Evolutionary conservation across 2,329 filamentous ascomycete species (phyloP), one percentile per base, ranked within the genome.

Genomic region (Metarhizium guizhouense): DNA sequence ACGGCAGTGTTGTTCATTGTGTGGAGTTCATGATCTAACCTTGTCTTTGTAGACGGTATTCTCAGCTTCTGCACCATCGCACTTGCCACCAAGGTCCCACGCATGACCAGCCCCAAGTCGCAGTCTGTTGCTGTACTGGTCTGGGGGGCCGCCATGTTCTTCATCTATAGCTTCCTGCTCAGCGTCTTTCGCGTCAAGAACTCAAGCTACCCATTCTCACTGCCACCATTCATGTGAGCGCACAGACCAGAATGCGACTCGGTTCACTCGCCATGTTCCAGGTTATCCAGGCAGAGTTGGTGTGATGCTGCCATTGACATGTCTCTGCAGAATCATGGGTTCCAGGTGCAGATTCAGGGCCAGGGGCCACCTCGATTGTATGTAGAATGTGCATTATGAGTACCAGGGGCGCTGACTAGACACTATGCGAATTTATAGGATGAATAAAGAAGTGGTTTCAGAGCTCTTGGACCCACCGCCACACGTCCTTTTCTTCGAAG

Each of bases 151-250:
- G 76, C 94, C 34, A 74, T 96, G 56, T 85, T 96, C 63, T 74
- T 88, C 60, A 84, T 91, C 74, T 97, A 97, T 78, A 95, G 92
- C 76, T 94, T 96, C 74, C 78, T 99, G 60, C 81, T 99, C 62
- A 96, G 89, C 72, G 79, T 96, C 60, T 99, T 99, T 81, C 85
- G 92, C 65, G 78, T 88, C 65, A 99, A 99, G 85, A 99, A 97
- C 68, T 85, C 85, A 38, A 90, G 90, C 29, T 99, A 99, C 73
- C 92, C 92, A 16, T 96, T 97, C 74, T 91, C 85, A 67, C 80
- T 99, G 59, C 94, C 94, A 55, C 94, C 94, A 11, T 97, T 99
- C 72, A 78, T 85, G 74, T 84, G 71, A 65, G 57, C 25, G 29
- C 13, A 50, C 47, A 50, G 53, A 57, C 49, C 32, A 11, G 32